A percentile compares a stretch with the other conserved stretches of the same genome.
Conservation (phyloP, 495 filamentous ascomycete species). For the Penicillium daleae region DNA sequence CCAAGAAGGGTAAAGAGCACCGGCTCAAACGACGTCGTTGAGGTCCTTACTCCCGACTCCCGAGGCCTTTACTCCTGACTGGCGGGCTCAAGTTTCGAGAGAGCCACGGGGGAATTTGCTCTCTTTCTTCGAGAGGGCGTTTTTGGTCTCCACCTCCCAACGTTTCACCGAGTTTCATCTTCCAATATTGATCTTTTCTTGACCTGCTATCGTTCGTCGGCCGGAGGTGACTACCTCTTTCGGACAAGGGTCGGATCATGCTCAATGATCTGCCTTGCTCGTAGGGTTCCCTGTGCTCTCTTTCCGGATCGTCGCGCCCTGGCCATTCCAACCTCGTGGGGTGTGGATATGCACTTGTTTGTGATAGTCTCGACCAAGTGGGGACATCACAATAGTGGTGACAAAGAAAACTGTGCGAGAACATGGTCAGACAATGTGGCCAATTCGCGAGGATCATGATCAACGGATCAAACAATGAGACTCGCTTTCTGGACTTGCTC, state of each 20-base stretch:
- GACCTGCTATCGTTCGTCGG: background rate
- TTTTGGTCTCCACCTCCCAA: background rate
- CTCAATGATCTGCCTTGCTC: background rate
- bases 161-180: conserved; percentile 6
- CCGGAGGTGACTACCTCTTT: conserved; percentile 5
- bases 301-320: conserved; percentile 7
- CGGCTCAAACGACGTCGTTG: conserved; percentile 49
- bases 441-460: background rate
- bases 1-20: conserved; percentile 74
- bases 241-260: background rate
- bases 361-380: conserved; percentile 2
- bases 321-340: conserved; percentile 4
- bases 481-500: background rate
- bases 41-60: background rate
- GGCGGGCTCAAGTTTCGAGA: background rate
- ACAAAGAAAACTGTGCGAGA: conserved; percentile 4
- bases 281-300: background rate
- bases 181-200: background rate
- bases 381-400: background rate
- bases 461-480: conserved; percentile 1
- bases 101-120: background rate
- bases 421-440: background rate
- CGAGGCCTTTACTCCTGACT: background rate
- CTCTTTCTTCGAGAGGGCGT: background rate
- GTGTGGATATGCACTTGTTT: conserved; percentile 6